Evolutionary conservation across 768 basidiomycete species (phyloP), one percentile per base, ranked within the genome.

Genomic region (Trametes sanguinea): DNA sequence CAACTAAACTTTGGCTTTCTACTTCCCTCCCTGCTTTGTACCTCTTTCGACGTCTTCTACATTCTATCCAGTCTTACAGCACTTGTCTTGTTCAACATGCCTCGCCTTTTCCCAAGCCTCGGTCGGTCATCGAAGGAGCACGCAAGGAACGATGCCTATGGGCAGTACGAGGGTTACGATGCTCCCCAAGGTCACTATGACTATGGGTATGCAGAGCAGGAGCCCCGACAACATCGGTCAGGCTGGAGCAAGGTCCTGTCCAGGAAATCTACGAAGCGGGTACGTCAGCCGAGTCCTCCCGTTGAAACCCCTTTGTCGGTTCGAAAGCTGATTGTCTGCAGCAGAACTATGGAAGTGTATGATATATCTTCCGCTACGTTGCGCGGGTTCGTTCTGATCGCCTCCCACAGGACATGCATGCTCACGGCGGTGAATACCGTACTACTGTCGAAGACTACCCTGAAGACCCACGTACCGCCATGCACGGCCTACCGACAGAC

Each of bases 101-200:
- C 69, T 63, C 68, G 69, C 48, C 51, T 72, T 11, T 71, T 72
- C 51, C 63, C 67, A 30, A 67, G 65, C 27, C 63, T 70, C 37
- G 65, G 69, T 50, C 68, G 67, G 44, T 66, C 67, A 54, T 67
- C 68, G 44, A 67, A 68, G 51, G 65, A 62, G 11, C 54, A 63
- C 10, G 50, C 45, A 2, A 46, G 61, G 6, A 30, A 29, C 27
- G 45, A 22, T 35, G 54, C 43, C 9, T 65, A 65, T 33, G 62
- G 54, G 32, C 51, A 63, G 48, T 65, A 63, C 46, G 62, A 59
- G 5, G 65, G 51, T 33, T 68, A 65, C n/a, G 61, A 66, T 52
- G 65, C 67, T 62, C 51, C 56, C 56, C 57, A 65, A 50, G 67
- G 57, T 33, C 60, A 62, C 14, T 61, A 67, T n/a, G 63, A 66